phyloP scores from a whole-genome alignment of 1,284 basidiomycete genomes.

The Trametes polyzona region DNA sequence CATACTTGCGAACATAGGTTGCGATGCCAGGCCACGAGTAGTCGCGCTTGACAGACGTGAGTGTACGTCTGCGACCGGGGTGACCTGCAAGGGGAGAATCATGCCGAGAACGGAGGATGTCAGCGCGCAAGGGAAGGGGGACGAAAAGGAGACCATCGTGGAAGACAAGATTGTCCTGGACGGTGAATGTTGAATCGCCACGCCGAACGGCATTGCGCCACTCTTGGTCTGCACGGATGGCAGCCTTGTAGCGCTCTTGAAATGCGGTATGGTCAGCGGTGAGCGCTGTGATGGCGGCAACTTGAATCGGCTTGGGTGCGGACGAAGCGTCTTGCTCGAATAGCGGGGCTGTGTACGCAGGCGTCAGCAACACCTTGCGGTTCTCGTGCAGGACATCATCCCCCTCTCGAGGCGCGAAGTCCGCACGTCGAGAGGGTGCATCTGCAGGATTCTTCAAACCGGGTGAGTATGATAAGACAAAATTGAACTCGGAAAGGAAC shows the following conservation, averaged over 20 bases:
- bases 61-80: slow-evolving; percentile 24
- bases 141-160: slow-evolving; percentile 33
- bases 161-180: slow-evolving; percentile 36
- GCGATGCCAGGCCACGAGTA: slow-evolving; percentile 32
- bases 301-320: slow-evolving; percentile 4
- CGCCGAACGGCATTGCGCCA: slow-evolving; percentile 36
- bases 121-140: slow-evolving; percentile 28
- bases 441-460: slow-evolving; percentile 32
- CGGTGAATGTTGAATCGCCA: slow-evolving; percentile 32
- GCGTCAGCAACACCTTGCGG: slow-evolving; percentile 23
- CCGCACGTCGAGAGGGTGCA: slow-evolving; percentile 31
- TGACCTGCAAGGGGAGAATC: slow-evolving; percentile 30
- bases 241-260: slow-evolving; percentile 15
- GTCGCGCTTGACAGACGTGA: slow-evolving; percentile 16
- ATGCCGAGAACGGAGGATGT: slow-evolving; percentile 20
- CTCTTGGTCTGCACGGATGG: slow-evolving; percentile 25
- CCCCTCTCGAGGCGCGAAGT: slow-evolving; percentile 41
- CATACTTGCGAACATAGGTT: slow-evolving; percentile 24
- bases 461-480: slow-evolving; percentile 39
- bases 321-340: neutral
- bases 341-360: slow-evolving; percentile 28
- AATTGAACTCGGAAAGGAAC: slow-evolving; percentile 38
- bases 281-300: slow-evolving; percentile 32
- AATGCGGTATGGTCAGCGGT: slow-evolving; percentile 35
- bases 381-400: slow-evolving; percentile 26